Evolutionary conservation across 2,329 filamentous ascomycete genomes (phyloP), one percentile per base, ranked within the genome.

Genomic region (Ophiostoma sp.): DNA sequence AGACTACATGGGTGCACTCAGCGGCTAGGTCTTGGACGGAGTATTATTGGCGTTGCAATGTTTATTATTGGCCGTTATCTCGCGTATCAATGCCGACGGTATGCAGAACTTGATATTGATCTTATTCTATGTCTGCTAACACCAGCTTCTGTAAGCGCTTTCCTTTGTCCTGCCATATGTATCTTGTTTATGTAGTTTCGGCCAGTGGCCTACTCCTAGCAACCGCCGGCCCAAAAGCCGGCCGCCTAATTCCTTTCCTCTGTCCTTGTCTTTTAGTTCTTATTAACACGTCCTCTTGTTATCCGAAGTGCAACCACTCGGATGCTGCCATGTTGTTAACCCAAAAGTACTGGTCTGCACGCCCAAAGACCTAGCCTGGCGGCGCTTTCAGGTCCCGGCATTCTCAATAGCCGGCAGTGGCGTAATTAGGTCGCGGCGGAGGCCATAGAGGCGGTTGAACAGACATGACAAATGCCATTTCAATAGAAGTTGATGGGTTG

Each of bases 181-280:
- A 38, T 42, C 12, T 14, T 47, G 63, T 11, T 38, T 3, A 27
- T 64, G 49, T 16, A 1, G 6, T 64, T 27, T 64, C 40, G 4
- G 36, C 11, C 12, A 36, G n/a, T 55, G 49, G 40, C 5, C n/a
- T 47, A 36, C 7, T 16, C n/a, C 44, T 14, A 14, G 3, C 65
- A 69, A 11, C 65, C 69, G 69, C 69, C 68, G 69, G 69, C 69
- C 69, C 52, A 63, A 66, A 5, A 38, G 58, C 45, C 64, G 66
- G 64, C 60, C 60, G 16, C 16, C 40, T 63, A 18, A 4, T 27
- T 5, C 14, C 42, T 11, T 11, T 40, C 5, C n/a, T 45, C 18
- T 45, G 1, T 60, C 14, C 5, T 52, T 52, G 3, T n/a, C 14
- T 27, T 27, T 27, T 27, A 27, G 27, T 27, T 27, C 27, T 2